Evolutionary conservation across 129 eudicot genomes (phyloP), one percentile per base, ranked within the genome.

Genomic region (Tagetes patula): DNA sequence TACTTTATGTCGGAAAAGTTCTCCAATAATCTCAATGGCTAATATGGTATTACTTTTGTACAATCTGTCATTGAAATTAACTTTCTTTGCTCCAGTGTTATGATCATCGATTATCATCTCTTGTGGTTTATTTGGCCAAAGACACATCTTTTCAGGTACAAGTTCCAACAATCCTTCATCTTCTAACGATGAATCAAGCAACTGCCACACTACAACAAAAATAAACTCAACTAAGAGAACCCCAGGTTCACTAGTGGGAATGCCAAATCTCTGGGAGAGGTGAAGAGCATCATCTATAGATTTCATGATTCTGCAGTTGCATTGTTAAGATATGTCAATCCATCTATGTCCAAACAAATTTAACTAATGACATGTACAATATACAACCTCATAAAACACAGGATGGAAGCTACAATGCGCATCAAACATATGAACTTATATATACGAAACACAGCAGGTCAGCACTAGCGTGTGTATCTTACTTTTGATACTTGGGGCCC

Each of bases 171-270:
- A 77, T 45, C 88, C 88, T 75, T 94, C 98, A 76, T 94, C 98
- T 65, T 94, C 98, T 69, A 94, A 84, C 56, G 98, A 84, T 37
- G 96, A 96, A 82, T 90, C 98, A 75, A 94, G 85, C 68, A 94
- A 82, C 77, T 84, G 77, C 96, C 98, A 94, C 72, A 88, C 92
- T 78, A 77, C 82, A 38, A 90, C 73, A 54, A 94, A 88, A 20
- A 94, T 55, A 77, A 86, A 88, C 70, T 84, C 96, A 73, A 88
- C 96, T 13, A 90, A 71, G 39, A 87, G 71, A 77, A 90, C 14
- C 82, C 97, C 96, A 55, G 96, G 87, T 56, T 90, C 96, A 83
- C 89, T 50, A 34, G 86, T 80, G 49, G 67, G 85, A 85, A 87
- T 76, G 62, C 88, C 93, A 76, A 84, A 94, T 64, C 67, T 78